Evolutionary conservation across 176 grass and related monocot genomes (phyloP).

Genomic region (Oryza meyeriana): DNA sequence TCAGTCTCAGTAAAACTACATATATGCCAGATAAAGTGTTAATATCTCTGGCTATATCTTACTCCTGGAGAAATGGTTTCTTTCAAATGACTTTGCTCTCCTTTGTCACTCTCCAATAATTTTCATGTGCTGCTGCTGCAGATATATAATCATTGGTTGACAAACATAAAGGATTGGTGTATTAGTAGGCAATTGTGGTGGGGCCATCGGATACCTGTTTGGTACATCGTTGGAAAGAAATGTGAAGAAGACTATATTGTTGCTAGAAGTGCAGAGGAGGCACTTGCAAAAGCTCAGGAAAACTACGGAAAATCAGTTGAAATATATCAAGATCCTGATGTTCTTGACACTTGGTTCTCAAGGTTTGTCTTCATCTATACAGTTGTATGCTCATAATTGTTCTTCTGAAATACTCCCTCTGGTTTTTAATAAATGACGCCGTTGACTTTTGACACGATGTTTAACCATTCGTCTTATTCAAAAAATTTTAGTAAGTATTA

Average conservation of each 20-base stretch:
- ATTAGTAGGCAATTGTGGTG: conserved; percentile 99
- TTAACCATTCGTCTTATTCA: too few relatives aligned
- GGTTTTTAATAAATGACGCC: too few relatives aligned
- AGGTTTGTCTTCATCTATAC: conserved; percentile 56
- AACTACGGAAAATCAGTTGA: conserved; percentile 95
- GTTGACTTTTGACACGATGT: too few relatives aligned
- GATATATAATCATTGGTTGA: conserved; percentile 99
- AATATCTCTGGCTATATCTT: conserved; percentile 8
- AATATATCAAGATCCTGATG: conserved; percentile 98
- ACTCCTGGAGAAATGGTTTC: background rate
- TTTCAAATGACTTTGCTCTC: conserved; percentile 9
- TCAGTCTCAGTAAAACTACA: background rate
- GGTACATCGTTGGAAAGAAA: conserved; percentile 94
- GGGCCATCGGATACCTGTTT: conserved; percentile 97
- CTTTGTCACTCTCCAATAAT: conserved; percentile 19
- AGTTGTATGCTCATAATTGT: conserved; percentile 13
- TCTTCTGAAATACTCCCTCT: conserved; percentile 20
- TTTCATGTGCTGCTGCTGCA: conserved; percentile 36
- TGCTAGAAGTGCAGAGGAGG: conserved; percentile 74
- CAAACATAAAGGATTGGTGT: conserved; percentile 99
- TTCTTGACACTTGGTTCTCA: conserved; percentile 98
- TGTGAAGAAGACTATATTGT: conserved; percentile 94
- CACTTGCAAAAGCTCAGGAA: conserved; percentile 68
- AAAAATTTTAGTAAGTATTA: too few relatives aligned
- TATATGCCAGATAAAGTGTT: background rate